phyloP scores from a whole-genome alignment of 805 yeast genomes.

The Saccharomyces mikatae region DNA sequence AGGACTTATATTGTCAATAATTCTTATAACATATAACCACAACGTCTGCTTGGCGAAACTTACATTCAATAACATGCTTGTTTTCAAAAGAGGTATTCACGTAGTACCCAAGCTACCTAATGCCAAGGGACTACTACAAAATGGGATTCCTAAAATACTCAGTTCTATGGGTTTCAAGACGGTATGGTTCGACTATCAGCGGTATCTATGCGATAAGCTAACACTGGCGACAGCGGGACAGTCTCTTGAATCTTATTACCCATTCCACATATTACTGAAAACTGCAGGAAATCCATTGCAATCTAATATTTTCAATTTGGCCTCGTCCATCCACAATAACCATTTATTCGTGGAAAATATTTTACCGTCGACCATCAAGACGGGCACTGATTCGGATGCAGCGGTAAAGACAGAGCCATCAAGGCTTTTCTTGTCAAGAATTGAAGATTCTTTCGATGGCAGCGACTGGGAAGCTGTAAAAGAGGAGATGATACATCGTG shows the following conservation, averaged over 20 bases:
- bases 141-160: conserved; percentile 26
- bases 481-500: conserved; percentile 40
- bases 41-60: neutral
- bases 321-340: conserved; percentile 87
- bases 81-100: conserved; percentile 24
- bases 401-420: conserved; percentile 28
- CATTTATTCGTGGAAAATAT: conserved; percentile 74
- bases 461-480: conserved; percentile 42
- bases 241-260: conserved; percentile 64
- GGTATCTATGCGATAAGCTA: conserved; percentile 49
- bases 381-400: conserved; percentile 4
- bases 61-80: neutral
- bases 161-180: conserved; percentile 49
- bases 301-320: conserved; percentile 69
- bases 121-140: conserved; percentile 7
- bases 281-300: conserved; percentile 60
- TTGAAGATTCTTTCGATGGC: conserved; percentile 28
- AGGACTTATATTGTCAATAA: neutral
- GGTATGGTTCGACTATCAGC: conserved; percentile 81
- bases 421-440: conserved; percentile 29
- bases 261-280: conserved; percentile 59
- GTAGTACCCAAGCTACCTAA: conserved; percentile 27
- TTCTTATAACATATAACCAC: neutral
- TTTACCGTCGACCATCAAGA: conserved; percentile 10
- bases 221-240: conserved; percentile 68